These are phyloP conservation scores for Debaryomyces robertsiae DNA, from an alignment of 1,139 yeast species.

Conservation along the genomic window DNA sequence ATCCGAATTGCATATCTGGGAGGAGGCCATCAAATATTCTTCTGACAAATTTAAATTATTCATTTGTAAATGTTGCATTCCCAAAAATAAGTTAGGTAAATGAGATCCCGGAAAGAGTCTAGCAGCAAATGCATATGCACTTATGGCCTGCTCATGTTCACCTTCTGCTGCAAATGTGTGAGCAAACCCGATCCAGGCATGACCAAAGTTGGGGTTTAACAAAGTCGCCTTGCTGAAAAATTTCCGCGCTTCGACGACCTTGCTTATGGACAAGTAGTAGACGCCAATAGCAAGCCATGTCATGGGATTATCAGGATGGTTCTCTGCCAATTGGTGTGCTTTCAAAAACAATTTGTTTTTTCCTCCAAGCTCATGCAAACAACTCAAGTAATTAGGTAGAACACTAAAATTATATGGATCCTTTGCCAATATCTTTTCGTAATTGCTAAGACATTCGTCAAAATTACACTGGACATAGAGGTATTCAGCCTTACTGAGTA, in stretches of 20 bases:
- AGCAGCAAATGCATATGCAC: constrained; percentile 96
- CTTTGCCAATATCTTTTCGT: constrained; percentile 62
- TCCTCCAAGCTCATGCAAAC: constrained; percentile 83
- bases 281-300: constrained; percentile 95
- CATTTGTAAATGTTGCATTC: constrained; percentile 95
- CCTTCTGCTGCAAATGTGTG: constrained; percentile 98
- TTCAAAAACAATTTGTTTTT: constrained; percentile 77
- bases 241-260: constrained; percentile 79
- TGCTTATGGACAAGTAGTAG: constrained; percentile 76
- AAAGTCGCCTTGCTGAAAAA: constrained; percentile 89
- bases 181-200: constrained; percentile 98
- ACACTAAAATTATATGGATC: constrained; percentile 77
- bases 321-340: constrained; percentile 86
- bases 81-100: constrained; percentile 84
- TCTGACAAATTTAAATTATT: constrained; percentile 81
- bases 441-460: constrained; percentile 71
- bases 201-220: constrained; percentile 86
- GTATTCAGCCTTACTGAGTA: constrained; percentile 71
- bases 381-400: constrained; percentile 79
- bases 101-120: constrained; percentile 94
- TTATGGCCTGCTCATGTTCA: constrained; percentile 97
- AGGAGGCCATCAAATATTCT: constrained; percentile 79
- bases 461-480: constrained; percentile 79
- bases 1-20: constrained; percentile 77
- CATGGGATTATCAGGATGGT: constrained; percentile 77